A percentile compares a stretch with the other conserved stretches of the same genome.
Evolutionary conservation across 2,329 filamentous ascomycete species (phyloP).

Genomic region (Penicillium sp.): DNA sequence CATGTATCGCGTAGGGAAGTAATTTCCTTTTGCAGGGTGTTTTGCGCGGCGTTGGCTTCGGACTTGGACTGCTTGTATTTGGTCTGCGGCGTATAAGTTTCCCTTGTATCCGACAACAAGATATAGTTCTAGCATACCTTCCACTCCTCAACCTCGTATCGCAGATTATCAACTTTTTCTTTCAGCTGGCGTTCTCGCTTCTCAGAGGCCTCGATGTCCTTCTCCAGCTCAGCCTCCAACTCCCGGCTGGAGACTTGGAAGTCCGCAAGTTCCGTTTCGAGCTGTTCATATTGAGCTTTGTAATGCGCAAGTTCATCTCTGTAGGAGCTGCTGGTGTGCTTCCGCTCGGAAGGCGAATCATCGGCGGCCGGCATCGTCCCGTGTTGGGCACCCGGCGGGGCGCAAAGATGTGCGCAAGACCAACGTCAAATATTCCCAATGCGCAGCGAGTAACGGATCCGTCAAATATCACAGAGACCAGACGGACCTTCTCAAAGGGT

Average conservation of each 20-base stretch:
- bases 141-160: slow-evolving; percentile 96
- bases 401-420: slow-evolving; percentile 15
- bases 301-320: slow-evolving; percentile 89
- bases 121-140: slow-evolving; percentile 62
- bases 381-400: slow-evolving; percentile 22
- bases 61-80: slow-evolving; percentile 95
- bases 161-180: slow-evolving; percentile 79
- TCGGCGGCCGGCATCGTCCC: slow-evolving; percentile 41
- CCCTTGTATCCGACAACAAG: background rate
- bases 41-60: slow-evolving; percentile 82
- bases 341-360: slow-evolving; percentile 38
- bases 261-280: slow-evolving; percentile 87
- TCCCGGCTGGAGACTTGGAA: slow-evolving; percentile 94
- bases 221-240: slow-evolving; percentile 89
- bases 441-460: background rate
- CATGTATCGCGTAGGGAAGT: slow-evolving; percentile 84
- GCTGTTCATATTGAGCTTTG: slow-evolving; percentile 90
- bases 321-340: slow-evolving; percentile 39
- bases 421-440: background rate
- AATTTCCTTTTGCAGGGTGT: slow-evolving; percentile 88
- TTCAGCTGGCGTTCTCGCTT: slow-evolving; percentile 83
- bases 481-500: slow-evolving; percentile 6
- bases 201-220: slow-evolving; percentile 92
- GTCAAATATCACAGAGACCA: background rate
- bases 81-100: slow-evolving; percentile 53